phyloP scores from a whole-genome alignment of 1,139 yeast species.

The Hansenula lynferdii region DNA sequence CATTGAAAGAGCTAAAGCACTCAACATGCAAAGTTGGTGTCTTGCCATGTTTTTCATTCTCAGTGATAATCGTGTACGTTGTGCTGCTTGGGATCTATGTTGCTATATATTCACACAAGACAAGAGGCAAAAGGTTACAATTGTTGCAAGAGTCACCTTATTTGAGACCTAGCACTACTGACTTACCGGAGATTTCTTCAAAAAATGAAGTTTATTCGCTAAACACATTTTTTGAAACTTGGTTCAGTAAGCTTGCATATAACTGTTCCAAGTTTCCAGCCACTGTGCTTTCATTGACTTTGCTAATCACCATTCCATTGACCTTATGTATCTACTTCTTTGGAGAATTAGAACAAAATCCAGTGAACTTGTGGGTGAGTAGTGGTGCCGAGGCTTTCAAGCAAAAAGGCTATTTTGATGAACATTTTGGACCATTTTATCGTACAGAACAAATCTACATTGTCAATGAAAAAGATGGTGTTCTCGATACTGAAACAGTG shows the following conservation, averaged over 20 bases:
- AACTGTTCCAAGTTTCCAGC: slow-evolving; percentile 58
- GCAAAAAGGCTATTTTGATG: slow-evolving; percentile 69
- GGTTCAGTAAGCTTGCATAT: slow-evolving; percentile 46
- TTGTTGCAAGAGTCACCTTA: slow-evolving; percentile 21
- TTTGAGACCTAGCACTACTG: slow-evolving; percentile 11
- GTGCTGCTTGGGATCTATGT: slow-evolving; percentile 37
- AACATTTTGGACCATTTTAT: slow-evolving; percentile 87
- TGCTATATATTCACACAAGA: slow-evolving; percentile 28
- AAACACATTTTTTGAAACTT: slow-evolving; percentile 38
- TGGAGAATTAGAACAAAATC: slow-evolving; percentile 66
- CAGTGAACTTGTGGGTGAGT: slow-evolving; percentile 87
- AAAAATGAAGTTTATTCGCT: slow-evolving; percentile 31
- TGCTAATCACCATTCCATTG: slow-evolving; percentile 39
- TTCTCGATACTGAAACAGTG: slow-evolving; percentile 50
- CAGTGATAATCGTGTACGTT: slow-evolving; percentile 49
- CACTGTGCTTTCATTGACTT: slow-evolving; percentile 41
- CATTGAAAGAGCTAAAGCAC: slow-evolving; percentile 40
- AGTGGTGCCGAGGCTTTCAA: slow-evolving; percentile 67
- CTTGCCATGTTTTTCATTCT: slow-evolving; percentile 71
- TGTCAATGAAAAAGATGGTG: slow-evolving; percentile 63
- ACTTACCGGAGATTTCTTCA: slow-evolving; percentile 12
- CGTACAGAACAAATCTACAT: slow-evolving; percentile 82
- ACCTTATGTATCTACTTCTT: slow-evolving; percentile 50
- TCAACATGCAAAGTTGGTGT: slow-evolving; percentile 51
- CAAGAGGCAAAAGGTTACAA: slow-evolving; percentile 13